Base-by-base conservation (phyloP, 805 yeast genomes). In the Zygoascus bituminiphila region DNA sequence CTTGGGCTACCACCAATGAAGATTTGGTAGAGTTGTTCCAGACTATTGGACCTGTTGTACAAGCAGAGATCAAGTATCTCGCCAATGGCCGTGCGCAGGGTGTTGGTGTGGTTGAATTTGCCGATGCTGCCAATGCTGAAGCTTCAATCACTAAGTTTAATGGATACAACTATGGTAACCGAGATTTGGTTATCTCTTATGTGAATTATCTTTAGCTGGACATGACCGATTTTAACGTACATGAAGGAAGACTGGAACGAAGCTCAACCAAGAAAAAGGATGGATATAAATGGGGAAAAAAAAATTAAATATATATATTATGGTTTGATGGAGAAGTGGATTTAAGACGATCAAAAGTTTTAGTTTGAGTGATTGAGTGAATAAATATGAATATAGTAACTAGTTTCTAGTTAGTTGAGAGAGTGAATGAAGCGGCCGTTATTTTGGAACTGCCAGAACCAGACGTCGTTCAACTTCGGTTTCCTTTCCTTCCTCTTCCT, bases 401-500 rank as follows among this genome's bases (percentile, higher is more conserved):
- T 29, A 29, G 35, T 29, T 10, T 37, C 3, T 19, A 21, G 44
- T 25, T 19, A 41, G 35, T 24, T 14, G 14, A 15, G 23, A 41
- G 29, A 22, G 22, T 12, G 15, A 41, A 14, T 14, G 25, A 22
- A n/a, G n/a, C n/a, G n/a, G n/a, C n/a, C 19, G 14, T 36, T 42
- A 52, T 37, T 49, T 49, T 33, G 58, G 60, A 12, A 56, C 26
- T 9, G 60, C 49, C 15, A 93, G 70, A 2, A 93, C 98, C 48
- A 85, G 72, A 47, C 88, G 70, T 56, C 97, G 73, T 47, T 81
- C 86, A 4, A 93, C 97, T 58, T 88, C 95, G 0, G 97, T 93
- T 62, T 91, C 96, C 62, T 91, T 93, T 42, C 86, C 89, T 0
- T 81, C 95, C 59, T 93, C 98, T 62, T 93, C 98, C 63, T 93